Evolutionary conservation across 2,329 filamentous ascomycete species (phyloP), one percentile per base, ranked within the genome.

Genomic region (Byssothecium circinans): DNA sequence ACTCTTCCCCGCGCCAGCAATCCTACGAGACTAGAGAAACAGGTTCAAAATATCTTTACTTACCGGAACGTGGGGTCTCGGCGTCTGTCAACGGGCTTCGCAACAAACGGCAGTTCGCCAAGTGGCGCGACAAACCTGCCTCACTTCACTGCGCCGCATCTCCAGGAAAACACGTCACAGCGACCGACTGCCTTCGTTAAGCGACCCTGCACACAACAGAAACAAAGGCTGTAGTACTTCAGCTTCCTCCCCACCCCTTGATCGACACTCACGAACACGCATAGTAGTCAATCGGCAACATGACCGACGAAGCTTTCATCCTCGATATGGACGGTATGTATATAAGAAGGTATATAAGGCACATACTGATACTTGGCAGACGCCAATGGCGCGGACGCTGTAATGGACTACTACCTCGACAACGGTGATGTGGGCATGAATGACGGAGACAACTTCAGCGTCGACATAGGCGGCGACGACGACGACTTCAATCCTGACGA

Each of bases 321-420:
- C 38, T 29, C 5, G 22, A 25, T 41, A 12, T 41, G 5, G 15
- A 17, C 27, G 40, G 30, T 30, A 23, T 19, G 40, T 18, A 27
- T 11, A 27, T 20, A 37, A 2, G 14, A 18, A 19, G 6, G 14
- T 12, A 14, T 5, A 36, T 18, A 20, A 18, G 19, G 6, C 8
- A 17, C 19, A 7, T 37, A 12, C 35, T 37, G 17, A 1, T 2
- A 17, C 8, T 2, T 22, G 2, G 11, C 25, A 60, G 58, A 35
- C 35, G 43, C 50, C 14, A 43, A 49, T n/a, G 45, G 42, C 10
- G 36, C 48, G 2, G 33, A 50, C 8, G 41, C 57, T 12, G 17
- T 23, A 19, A 14, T 37, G 18, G 35, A 22, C 15, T 20, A 20
- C 35, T n/a, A n/a, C n/a, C n/a, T n/a, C n/a, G n/a, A n/a, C n/a